These are phyloP conservation scores for Neonectria ditissima DNA, from an alignment of 2,329 filamentous ascomycete genomes.

Conservation along the genomic window DNA sequence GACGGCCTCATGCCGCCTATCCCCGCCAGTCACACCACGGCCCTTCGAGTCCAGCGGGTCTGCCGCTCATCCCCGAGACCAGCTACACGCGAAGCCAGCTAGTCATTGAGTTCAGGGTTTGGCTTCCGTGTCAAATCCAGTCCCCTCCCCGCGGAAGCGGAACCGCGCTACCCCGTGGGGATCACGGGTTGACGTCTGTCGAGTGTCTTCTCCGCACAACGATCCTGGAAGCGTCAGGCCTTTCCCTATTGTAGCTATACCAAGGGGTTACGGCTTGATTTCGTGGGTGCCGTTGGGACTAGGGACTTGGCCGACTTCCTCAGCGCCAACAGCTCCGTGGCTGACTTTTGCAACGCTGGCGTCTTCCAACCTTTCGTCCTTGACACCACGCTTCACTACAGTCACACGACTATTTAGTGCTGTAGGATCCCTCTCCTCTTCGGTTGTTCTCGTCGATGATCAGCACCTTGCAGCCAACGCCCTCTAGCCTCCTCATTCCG, in stretches of 20 bases:
- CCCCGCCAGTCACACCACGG: conserved; percentile 10
- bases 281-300: conserved; percentile 1
- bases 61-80: conserved; percentile 26
- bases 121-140: not conserved
- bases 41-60: conserved; percentile 7
- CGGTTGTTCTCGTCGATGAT: conserved; percentile 16
- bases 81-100: not conserved
- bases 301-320: not conserved
- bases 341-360: not conserved
- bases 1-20: conserved; percentile 17
- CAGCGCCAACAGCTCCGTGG: not conserved
- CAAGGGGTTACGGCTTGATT: not conserved
- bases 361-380: not conserved
- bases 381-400: not conserved
- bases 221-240: not conserved
- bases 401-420: conserved; percentile 22
- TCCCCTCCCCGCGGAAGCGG: not conserved
- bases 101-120: not conserved
- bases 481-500: not conserved
- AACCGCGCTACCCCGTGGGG: conserved; percentile 21
- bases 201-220: conserved; percentile 13
- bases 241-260: not conserved
- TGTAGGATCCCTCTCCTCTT: conserved; percentile 18
- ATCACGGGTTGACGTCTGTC: conserved; percentile 1
- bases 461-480: conserved; percentile 10